Conservation (phyloP, 208 protist genomes). For the Herpetomonas tarakana region DNA sequence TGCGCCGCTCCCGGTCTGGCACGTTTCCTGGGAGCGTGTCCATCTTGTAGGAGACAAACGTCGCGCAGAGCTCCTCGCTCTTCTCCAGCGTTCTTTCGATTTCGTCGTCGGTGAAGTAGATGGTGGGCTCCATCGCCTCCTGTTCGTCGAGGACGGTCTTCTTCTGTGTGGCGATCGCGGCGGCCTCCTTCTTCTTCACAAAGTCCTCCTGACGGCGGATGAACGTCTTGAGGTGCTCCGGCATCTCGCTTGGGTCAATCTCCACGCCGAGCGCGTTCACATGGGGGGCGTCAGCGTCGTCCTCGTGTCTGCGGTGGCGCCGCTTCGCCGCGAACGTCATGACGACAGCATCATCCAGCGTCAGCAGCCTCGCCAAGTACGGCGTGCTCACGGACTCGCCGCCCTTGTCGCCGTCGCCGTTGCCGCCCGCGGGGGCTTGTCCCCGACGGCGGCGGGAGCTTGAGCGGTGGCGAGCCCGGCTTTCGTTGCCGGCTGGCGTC, state of each 20-base stretch:
- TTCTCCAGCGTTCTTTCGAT: slow-evolving; percentile 60
- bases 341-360: slow-evolving; percentile 61
- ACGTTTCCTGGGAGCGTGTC: slow-evolving; percentile 55
- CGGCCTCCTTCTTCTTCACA: slow-evolving; percentile 71
- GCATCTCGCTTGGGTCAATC: slow-evolving; percentile 64
- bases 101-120: slow-evolving; percentile 76
- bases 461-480: not conserved
- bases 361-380: slow-evolving; percentile 24
- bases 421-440: not conserved
- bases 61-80: slow-evolving; percentile 60
- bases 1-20: slow-evolving; percentile 65
- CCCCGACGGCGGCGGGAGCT: not conserved
- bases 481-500: slow-evolving; percentile 6
- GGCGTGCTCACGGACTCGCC: slow-evolving; percentile 4
- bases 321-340: slow-evolving; percentile 52
- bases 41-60: slow-evolving; percentile 70
- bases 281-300: slow-evolving; percentile 19
- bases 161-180: slow-evolving; percentile 27
- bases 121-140: slow-evolving; percentile 73
- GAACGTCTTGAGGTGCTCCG: slow-evolving; percentile 77
- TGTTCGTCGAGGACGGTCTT: slow-evolving; percentile 67
- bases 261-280: slow-evolving; percentile 65
- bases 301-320: slow-evolving; percentile 8
- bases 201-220: slow-evolving; percentile 86
- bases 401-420: slow-evolving; percentile 6